phyloP scores from a whole-genome alignment of 129 eudicot genomes.

The Smallanthus sonchifolius region DNA sequence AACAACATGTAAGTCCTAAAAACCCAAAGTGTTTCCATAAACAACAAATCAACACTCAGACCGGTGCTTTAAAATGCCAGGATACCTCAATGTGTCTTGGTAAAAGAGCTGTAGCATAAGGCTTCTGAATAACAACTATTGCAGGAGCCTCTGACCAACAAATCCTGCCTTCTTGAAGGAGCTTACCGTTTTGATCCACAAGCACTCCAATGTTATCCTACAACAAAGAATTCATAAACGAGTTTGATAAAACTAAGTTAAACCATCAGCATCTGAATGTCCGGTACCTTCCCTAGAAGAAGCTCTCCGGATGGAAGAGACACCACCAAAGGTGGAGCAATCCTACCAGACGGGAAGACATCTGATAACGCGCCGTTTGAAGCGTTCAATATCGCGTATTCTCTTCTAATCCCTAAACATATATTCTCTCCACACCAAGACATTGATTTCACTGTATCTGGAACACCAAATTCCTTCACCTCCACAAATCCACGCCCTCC shows the following conservation, averaged over 20 bases:
- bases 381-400: constrained; percentile 74
- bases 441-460: constrained; percentile 90
- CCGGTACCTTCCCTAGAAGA: constrained; percentile 86
- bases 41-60: neutral
- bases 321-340: constrained; percentile 90
- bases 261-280: neutral
- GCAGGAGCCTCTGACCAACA: constrained; percentile 99
- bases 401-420: constrained; percentile 87
- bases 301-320: constrained; percentile 97
- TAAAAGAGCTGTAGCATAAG: constrained; percentile 84
- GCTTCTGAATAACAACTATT: constrained; percentile 73
- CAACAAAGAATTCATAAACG: constrained; percentile 16
- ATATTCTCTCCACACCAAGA: constrained; percentile 99
- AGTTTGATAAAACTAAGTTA: neutral
- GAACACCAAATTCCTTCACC: constrained; percentile 91
- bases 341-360: constrained; percentile 96
- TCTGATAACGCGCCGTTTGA: constrained; percentile 77
- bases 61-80: neutral
- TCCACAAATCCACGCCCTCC: constrained; percentile 98
- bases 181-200: constrained; percentile 96
- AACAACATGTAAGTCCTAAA: constrained; percentile 8
- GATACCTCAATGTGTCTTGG: constrained; percentile 93
- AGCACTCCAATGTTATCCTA: constrained; percentile 96
- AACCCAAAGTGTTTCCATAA: neutral
- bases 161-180: constrained; percentile 90